A percentile compares a stretch with the other conserved stretches of the same genome.
These are phyloP conservation scores for Bruguiera parviflora DNA, from an alignment of 345 rosid genomes.

Conservation along the genomic window DNA sequence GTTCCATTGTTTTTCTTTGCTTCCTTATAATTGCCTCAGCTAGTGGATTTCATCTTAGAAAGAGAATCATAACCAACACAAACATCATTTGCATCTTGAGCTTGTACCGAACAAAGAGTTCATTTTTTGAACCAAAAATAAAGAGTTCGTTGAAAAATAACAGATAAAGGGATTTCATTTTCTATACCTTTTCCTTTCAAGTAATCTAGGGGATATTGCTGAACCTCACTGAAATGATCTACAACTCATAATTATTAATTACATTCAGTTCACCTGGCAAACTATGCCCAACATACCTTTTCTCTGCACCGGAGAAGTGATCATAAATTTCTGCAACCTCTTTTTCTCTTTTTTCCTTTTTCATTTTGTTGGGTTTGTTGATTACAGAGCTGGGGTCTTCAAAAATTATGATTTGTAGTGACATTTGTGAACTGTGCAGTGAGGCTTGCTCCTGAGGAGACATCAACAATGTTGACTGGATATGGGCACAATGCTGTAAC, in stretches of 20 bases:
- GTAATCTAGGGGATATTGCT: too few species aligned
- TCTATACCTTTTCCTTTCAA: too few species aligned
- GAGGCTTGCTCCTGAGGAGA: slow-evolving; percentile 95
- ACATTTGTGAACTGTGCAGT: slow-evolving; percentile 41
- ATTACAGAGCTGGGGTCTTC: not conserved
- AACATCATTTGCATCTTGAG: not conserved
- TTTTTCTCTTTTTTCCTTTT: not conserved
- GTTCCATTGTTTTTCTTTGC: too few species aligned
- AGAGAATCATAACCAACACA: not conserved
- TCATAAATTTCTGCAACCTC: too few species aligned
- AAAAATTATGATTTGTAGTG: not conserved
- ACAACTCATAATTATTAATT: too few species aligned
- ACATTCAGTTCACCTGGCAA: too few species aligned
- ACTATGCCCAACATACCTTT: too few species aligned
- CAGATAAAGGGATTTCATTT: not conserved
- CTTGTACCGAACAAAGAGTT: not conserved
- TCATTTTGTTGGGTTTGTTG: not conserved
- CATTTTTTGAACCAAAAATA: too few species aligned
- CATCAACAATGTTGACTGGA: slow-evolving; percentile 59
- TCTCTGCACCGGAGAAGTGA: too few species aligned
- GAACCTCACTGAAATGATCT: too few species aligned
- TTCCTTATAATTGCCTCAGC: too few species aligned
- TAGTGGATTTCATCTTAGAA: not conserved
- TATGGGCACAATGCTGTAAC: slow-evolving; percentile 85
- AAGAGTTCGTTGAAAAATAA: not conserved